These are phyloP conservation scores for Hanseniaspora pseudoguilliermondii DNA, from an alignment of 805 yeast species.

Conservation along the genomic window DNA sequence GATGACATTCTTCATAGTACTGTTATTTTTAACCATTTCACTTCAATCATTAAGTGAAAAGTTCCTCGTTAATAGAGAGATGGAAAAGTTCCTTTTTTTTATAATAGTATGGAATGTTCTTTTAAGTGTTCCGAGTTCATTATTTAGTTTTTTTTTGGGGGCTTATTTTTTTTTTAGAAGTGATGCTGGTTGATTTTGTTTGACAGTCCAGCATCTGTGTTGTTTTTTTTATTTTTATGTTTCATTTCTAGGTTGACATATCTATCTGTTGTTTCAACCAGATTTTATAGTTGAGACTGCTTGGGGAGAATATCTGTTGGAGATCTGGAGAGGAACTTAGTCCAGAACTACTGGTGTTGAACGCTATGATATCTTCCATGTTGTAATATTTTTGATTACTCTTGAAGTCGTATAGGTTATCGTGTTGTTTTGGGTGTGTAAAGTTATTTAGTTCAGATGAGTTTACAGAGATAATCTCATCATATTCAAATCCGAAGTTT, in stretches of 20 bases:
- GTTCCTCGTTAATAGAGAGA: background rate
- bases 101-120: background rate
- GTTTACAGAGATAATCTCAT: slow-evolving; percentile 2
- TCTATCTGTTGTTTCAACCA: slow-evolving; percentile 8
- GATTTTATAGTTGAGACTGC: slow-evolving; percentile 7
- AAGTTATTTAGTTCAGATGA: background rate
- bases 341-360: background rate
- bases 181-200: background rate
- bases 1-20: background rate
- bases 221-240: background rate
- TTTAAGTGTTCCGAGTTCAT: background rate
- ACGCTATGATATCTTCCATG: slow-evolving; percentile 7
- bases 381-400: slow-evolving; percentile 1
- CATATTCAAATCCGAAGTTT: slow-evolving; percentile 12
- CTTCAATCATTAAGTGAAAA: too few species aligned
- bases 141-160: background rate
- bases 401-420: background rate
- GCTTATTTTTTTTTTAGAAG: background rate
- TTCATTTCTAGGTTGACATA: background rate
- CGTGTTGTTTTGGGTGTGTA: background rate
- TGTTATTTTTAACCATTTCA: too few species aligned
- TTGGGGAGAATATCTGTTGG: slow-evolving; percentile 3
- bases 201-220: too few species aligned
- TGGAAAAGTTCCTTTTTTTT: background rate
- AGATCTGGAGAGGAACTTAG: background rate